Base-by-base conservation (phyloP, 1,284 basidiomycete genomes). In the Tetrapyrgos nigripes region DNA sequence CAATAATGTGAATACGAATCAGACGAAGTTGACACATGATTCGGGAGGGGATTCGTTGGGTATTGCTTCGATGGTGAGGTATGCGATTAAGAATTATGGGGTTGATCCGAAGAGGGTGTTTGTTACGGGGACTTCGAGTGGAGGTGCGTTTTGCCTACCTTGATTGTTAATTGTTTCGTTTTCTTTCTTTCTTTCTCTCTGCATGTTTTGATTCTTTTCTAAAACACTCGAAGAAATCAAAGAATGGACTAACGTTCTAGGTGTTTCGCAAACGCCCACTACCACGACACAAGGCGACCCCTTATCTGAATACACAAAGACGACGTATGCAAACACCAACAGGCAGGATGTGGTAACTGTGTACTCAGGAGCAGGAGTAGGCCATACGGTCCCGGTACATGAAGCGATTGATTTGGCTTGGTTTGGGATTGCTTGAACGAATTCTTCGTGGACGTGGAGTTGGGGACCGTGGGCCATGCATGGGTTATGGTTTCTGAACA, bases 11-110 rank as follows among this genome's bases (percentile, higher is more conserved):
- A 73, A 78, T 63, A 78, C 77, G 46, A 75, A 68, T 57, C 79
- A 68, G 33, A 85, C 83, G 3, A n/a, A n/a, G n/a, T 76, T 86
- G 60, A 83, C 79, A 19, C 83, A 85, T 66, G 74, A 86, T 67
- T 76, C 69, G 11, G 83, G 83, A 17, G 78, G 83, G 37, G 84
- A 85, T 69, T 84, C 83, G 9, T 73, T 80, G 49, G 82, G 74
- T 10, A 85, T 86, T 61, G 81, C 77, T 1, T 80, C 73, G n/a
- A 76, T 77, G 65, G 77, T 81, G n/a, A 73, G 76, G 40, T 85
- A 79, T 65, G 80, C 83, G 27, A 83, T 85, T 55, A 45, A 70
- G 26, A 83, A 74, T 66, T 83, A 74, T 61, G 76, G 76, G 43
- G 82, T 83, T 48, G 78, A 84, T 64, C 43, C 79, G 1, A 66